Percentiles rank a stretch among this genome's conserved stretches.
Evolutionary conservation across 1,139 yeast genomes (phyloP).

Genomic region (Fermentozyma sake): DNA sequence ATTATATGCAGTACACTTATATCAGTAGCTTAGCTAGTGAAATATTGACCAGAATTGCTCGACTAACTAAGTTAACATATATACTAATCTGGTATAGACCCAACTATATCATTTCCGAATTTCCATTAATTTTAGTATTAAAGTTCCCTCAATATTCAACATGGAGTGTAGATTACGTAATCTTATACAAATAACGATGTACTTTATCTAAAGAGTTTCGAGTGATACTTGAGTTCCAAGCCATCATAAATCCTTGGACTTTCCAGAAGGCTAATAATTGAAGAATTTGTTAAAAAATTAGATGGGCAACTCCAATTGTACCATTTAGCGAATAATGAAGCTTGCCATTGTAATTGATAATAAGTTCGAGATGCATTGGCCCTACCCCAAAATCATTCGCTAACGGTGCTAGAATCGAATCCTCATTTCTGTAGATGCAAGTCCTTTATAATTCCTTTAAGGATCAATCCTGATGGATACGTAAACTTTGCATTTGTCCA

Average conservation of each 20-base stretch:
- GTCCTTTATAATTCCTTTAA: conserved; percentile 50
- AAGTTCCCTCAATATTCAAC: conserved; percentile 55
- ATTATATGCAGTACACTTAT: too few species aligned
- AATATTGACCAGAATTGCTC: too few species aligned
- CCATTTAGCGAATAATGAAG: conserved; percentile 19
- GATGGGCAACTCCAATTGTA: conserved; percentile 13
- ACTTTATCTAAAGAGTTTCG: conserved; percentile 36
- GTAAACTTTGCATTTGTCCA: conserved; percentile 62
- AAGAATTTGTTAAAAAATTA: too few species aligned
- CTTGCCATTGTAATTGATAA: conserved; percentile 51
- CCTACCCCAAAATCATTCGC: conserved; percentile 68
- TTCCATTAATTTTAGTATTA: conserved; percentile 62
- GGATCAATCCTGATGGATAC: conserved; percentile 23
- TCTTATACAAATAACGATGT: conserved; percentile 21
- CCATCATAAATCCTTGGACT: conserved; percentile 17
- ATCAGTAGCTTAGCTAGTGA: too few species aligned
- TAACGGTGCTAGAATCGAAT: conserved; percentile 42
- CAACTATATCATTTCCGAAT: too few species aligned
- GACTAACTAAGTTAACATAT: too few species aligned
- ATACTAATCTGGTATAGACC: too few species aligned
- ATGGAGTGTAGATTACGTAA: conserved; percentile 20
- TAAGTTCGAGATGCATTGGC: conserved; percentile 64
- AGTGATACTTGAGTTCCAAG: conserved; percentile 21
- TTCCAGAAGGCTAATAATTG: background rate
- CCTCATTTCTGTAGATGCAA: conserved; percentile 41